Conservation (phyloP, 768 basidiomycete species). For the Suillus discolor region DNA sequence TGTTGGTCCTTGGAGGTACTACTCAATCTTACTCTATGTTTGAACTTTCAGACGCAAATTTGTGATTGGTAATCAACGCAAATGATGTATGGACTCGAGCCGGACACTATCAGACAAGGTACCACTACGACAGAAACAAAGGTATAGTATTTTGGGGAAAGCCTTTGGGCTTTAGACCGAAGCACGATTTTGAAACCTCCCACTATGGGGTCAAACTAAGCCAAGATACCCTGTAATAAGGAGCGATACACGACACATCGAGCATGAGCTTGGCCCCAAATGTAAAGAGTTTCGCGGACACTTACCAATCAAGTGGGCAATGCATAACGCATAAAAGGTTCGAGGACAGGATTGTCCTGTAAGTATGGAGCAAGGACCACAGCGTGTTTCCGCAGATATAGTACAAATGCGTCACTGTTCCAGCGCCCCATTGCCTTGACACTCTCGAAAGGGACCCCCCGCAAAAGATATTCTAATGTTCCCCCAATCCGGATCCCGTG, state of each 20-base stretch:
- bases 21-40: no score
- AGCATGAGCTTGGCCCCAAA: background rate
- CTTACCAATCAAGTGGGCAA: background rate
- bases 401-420: slow-evolving; percentile 34
- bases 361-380: slow-evolving; percentile 32
- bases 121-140: no score
- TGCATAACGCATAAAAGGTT: background rate
- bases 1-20: no score
- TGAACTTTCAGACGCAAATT: no score
- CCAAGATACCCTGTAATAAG: background rate
- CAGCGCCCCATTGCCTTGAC: slow-evolving; percentile 39
- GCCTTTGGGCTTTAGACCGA: background rate
- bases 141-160: no score
- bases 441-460: slow-evolving; percentile 31
- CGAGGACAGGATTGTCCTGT: slow-evolving; percentile 6
- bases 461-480: slow-evolving; percentile 29
- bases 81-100: no score
- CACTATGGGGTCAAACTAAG: background rate
- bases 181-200: background rate
- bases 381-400: slow-evolving; percentile 32
- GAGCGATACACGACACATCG: background rate
- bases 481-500: slow-evolving; percentile 35
- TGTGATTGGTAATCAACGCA: no score
- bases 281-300: background rate
- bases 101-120: no score